Evolutionary conservation across 257 asterid genomes (phyloP).

Genomic region (Nicotiana noctiflora): DNA sequence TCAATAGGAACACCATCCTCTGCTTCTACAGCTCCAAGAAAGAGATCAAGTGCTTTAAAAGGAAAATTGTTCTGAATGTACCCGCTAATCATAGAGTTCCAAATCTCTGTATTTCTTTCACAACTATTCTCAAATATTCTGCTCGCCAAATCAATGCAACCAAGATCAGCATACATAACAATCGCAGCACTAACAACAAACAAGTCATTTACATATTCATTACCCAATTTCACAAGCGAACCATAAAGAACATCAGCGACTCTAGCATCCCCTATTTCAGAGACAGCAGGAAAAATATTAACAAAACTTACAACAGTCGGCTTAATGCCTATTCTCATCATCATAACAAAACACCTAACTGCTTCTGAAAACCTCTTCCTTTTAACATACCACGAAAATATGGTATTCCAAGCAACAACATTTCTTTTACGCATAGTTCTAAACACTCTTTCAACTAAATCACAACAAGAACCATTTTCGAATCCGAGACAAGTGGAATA

Average conservation of each 20-base stretch:
- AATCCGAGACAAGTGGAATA: constrained; percentile 47
- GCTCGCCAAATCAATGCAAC: constrained; percentile 39
- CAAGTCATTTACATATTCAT: constrained; percentile 42
- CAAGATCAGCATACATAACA: constrained; percentile 65
- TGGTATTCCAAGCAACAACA: constrained; percentile 72
- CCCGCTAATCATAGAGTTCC: constrained; percentile 68
- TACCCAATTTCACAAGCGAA: constrained; percentile 42
- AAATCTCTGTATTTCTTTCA: constrained; percentile 59
- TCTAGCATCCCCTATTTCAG: constrained; percentile 32
- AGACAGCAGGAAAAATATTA: constrained; percentile 52
- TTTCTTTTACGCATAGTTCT: constrained; percentile 54
- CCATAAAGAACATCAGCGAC: constrained; percentile 52
- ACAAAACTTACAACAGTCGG: constrained; percentile 61
- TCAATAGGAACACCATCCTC: constrained; percentile 35
- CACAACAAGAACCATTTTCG: constrained; percentile 14
- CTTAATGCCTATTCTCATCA: constrained; percentile 45
- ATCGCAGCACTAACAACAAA: constrained; percentile 71
- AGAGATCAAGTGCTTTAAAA: constrained; percentile 42
- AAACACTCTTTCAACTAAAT: constrained; percentile 55
- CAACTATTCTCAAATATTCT: constrained; percentile 50
- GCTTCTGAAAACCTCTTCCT: constrained; percentile 44
- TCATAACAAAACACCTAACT: constrained; percentile 42
- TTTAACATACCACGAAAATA: constrained; percentile 60
- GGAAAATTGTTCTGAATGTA: constrained; percentile 50
- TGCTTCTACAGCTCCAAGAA: constrained; percentile 38